Conservation (phyloP, 768 basidiomycete species). For the Russula lepida region DNA sequence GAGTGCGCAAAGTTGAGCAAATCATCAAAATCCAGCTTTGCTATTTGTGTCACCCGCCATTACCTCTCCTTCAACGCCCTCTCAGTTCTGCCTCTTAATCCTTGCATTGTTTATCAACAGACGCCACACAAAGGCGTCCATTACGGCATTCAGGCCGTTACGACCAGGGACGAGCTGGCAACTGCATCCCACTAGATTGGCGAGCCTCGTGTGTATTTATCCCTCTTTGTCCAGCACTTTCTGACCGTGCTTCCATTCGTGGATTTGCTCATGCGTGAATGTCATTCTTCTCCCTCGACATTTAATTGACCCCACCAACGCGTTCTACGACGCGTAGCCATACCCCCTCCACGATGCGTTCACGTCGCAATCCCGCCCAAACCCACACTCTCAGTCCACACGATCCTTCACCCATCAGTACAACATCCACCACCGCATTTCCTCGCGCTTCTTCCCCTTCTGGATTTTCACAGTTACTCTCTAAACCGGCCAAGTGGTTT, state of each 20-base stretch:
- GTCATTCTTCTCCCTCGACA: background rate
- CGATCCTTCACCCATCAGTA: slow-evolving; percentile 10
- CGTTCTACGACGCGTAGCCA: background rate
- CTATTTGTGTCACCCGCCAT: background rate
- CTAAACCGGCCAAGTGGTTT: slow-evolving; percentile 70
- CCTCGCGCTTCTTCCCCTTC: slow-evolving; percentile 60
- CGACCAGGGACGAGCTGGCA: background rate
- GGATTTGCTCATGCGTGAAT: background rate
- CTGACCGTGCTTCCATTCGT: slow-evolving; percentile 1
- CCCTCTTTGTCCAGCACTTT: background rate
- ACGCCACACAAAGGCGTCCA: background rate
- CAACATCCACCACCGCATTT: slow-evolving; percentile 22
- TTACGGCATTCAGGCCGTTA: background rate
- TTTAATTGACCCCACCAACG: background rate
- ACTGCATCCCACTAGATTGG: background rate
- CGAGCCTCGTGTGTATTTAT: background rate
- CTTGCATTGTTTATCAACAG: background rate
- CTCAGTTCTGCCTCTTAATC: background rate
- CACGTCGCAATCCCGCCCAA: slow-evolving; percentile 16
- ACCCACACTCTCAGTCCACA: slow-evolving; percentile 19
- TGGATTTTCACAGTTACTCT: slow-evolving; percentile 55
- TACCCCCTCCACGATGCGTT: slow-evolving; percentile 9
- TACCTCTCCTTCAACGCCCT: background rate
- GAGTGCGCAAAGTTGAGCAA: background rate
- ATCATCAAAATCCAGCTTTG: background rate